Evolutionary conservation across 345 rosid genomes (phyloP), one percentile per base, ranked within the genome.

Genomic region (Reutealis trisperma): DNA sequence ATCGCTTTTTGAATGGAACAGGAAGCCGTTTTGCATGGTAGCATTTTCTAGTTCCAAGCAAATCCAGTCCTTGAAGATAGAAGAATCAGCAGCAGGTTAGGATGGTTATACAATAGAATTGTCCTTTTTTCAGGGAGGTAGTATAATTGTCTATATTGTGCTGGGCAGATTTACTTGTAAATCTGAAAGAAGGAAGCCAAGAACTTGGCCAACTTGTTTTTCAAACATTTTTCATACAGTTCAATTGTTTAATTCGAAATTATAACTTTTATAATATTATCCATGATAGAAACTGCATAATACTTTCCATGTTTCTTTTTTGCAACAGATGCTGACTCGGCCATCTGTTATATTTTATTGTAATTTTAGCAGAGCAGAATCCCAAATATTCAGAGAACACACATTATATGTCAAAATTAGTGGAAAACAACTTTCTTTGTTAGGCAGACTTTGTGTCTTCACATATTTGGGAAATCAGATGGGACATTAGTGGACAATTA

Each of bases 11-110:
- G 42, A 96, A 92, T 71, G 96, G 99, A 71, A 82, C 89, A 0
- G 97, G 99, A 72, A 85, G 83, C 80, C 92, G 97, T n/a, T 93
- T 92, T 75, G 87, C 91, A 58, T 88, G 88, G 85, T 86, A 83
- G 84, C 71, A 60, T 55, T 68, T 65, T 25, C 21, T 49, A 12
- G 77, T 42, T 66, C 63, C 24, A 66, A 55, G 30, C 9, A 1
- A 59, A 11, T 42, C 8, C 3, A 55, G 32, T 47, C 32, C 42
- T 47, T 21, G 12, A 58, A 72, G 54, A 54, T n/a, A 11, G 45
- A 59, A 12, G 27, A 34, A 63, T 67, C 75, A 70, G 32, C 45
- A 34, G 65, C 82, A 11, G 45, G 15, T 67, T 41, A 27, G 11
- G 55, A 25, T 27, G n/a, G 16, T 32, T 76, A 75, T 45, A 54